Percentiles rank a stretch among this genome's conserved stretches.
Evolutionary conservation across 352 stramenopile genomes (phyloP).

Genomic region (Globisporangium carolinianum): DNA sequence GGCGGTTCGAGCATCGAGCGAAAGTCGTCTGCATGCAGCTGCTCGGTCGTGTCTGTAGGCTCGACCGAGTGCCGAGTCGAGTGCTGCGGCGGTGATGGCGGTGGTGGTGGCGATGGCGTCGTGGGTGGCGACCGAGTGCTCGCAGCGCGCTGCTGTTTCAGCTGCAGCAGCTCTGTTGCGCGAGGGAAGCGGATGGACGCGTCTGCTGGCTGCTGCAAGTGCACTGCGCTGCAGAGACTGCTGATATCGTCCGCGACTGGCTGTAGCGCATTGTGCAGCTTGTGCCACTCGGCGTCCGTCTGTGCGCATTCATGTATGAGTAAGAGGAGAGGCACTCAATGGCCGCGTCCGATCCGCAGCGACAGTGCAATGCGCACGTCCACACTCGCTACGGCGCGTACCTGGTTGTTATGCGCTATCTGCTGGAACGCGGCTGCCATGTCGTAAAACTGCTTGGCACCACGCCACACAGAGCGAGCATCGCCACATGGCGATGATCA

Average conservation of each 20-base stretch:
- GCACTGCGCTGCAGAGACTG: slow-evolving; percentile 6
- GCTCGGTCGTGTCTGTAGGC: background rate
- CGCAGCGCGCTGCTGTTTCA: slow-evolving; percentile 8
- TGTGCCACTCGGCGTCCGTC: slow-evolving; percentile 16
- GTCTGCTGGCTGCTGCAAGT: background rate
- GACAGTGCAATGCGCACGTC: background rate
- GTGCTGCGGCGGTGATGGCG: background rate
- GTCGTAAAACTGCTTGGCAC: background rate
- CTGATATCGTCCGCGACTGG: slow-evolving; percentile 18
- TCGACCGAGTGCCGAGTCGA: background rate
- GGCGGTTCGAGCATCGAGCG: slow-evolving; percentile 48
- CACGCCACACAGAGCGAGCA: background rate
- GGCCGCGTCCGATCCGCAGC: background rate
- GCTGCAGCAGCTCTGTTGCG: slow-evolving; percentile 21
- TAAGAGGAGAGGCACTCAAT: background rate
- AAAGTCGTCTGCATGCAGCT: slow-evolving; percentile 47
- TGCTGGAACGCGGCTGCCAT: slow-evolving; percentile 7
- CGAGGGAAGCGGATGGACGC: slow-evolving; percentile 15
- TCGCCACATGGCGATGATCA: background rate
- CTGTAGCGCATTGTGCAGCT: slow-evolving; percentile 16
- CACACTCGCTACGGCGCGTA: background rate
- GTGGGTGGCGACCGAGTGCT: background rate
- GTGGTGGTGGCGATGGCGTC: background rate
- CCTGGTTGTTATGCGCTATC: background rate
- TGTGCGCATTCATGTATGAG: background rate